Conservation (phyloP, 371 early-diverging fungal genomes). For the Mucor circinelloides region DNA sequence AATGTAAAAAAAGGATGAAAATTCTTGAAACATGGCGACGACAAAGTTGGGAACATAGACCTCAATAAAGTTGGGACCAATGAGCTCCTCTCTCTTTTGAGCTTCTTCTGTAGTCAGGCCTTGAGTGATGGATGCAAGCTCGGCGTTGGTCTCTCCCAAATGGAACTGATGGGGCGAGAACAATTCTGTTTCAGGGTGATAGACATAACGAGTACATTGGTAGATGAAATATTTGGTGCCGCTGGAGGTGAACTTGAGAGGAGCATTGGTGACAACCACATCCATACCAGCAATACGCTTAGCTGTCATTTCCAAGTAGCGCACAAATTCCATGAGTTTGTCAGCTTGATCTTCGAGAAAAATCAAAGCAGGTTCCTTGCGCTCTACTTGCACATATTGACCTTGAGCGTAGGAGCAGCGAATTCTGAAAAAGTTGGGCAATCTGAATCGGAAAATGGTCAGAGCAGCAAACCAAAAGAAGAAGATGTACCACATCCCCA, state of each 20-base stretch:
- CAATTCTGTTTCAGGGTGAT: slow-evolving; percentile 19
- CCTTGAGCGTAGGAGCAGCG: slow-evolving; percentile 57
- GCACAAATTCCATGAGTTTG: slow-evolving; percentile 8
- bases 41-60: slow-evolving; percentile 62
- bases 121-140: slow-evolving; percentile 39
- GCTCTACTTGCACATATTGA: slow-evolving; percentile 68
- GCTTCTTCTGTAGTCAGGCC: slow-evolving; percentile 68
- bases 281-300: slow-evolving; percentile 37
- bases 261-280: slow-evolving; percentile 43
- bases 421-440: slow-evolving; percentile 70
- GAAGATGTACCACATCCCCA: slow-evolving; percentile 68
- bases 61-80: slow-evolving; percentile 74
- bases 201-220: slow-evolving; percentile 74
- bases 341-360: slow-evolving; percentile 16
- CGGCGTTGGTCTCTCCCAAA: slow-evolving; percentile 54
- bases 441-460: slow-evolving; percentile 43
- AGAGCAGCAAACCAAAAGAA: slow-evolving; percentile 65
- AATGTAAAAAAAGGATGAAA: slow-evolving; percentile 76
- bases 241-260: slow-evolving; percentile 47
- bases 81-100: slow-evolving; percentile 54
- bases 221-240: slow-evolving; percentile 70
- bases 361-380: slow-evolving; percentile 40
- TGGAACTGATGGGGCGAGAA: slow-evolving; percentile 64
- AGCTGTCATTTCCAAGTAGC: slow-evolving; percentile 23
- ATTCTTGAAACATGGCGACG: slow-evolving; percentile 64